A percentile compares a stretch with the other conserved stretches of the same genome.
Conservation (phyloP, 495 filamentous ascomycete species). For the Bathelium albidoporum region DNA sequence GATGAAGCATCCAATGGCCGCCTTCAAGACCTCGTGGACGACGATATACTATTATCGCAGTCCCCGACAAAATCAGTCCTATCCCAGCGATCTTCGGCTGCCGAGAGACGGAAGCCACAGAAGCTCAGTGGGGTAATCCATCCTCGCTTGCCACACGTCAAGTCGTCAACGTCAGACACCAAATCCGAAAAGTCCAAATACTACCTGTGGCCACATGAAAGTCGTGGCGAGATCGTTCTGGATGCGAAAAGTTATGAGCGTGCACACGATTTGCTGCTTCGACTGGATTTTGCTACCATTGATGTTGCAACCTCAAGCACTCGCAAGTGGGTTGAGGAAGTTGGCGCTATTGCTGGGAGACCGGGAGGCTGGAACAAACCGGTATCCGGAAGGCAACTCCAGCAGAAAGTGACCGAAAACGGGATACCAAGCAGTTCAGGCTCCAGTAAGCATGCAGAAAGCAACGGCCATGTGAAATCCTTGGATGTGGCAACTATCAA, state of each 20-base stretch:
- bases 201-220: conserved; percentile 58
- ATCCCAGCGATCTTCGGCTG: conserved; percentile 26
- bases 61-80: conserved; percentile 7
- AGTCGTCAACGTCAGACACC: conserved; percentile 26
- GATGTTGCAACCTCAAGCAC: conserved; percentile 61
- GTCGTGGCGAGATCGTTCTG: conserved; percentile 60
- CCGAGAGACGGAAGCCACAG: conserved; percentile 22
- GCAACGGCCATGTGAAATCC: neutral
- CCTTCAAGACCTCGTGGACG: neutral
- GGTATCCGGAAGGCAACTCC: conserved; percentile 38
- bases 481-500: neutral
- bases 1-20: neutral
- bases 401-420: too few relatives aligned
- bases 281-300: conserved; percentile 68
- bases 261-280: conserved; percentile 67
- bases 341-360: conserved; percentile 41
- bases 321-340: conserved; percentile 58
- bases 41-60: neutral
- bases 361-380: conserved; percentile 44
- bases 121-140: conserved; percentile 43
- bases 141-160: conserved; percentile 45
- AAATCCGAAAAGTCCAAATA: conserved; percentile 40
- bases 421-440: neutral
- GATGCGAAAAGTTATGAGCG: conserved; percentile 63
- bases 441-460: neutral